Evolutionary conservation across 2,329 filamentous ascomycete species (phyloP).

Genomic region (Aspergillus felis): DNA sequence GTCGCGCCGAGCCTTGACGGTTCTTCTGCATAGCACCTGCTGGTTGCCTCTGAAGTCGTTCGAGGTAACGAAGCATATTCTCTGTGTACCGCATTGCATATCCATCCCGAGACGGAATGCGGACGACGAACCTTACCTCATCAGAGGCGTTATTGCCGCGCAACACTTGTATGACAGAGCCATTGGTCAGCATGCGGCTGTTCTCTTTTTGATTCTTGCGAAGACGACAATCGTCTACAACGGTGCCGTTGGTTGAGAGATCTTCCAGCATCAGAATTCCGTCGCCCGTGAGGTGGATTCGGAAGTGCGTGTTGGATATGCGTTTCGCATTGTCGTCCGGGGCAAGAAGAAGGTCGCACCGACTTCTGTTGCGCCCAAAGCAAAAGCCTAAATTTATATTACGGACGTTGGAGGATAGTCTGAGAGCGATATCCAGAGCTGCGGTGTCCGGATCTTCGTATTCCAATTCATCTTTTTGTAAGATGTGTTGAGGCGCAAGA

Average conservation of each 20-base stretch:
- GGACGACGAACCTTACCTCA: slow-evolving; percentile 78
- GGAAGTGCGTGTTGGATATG: slow-evolving; percentile 93
- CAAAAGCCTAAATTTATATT: slow-evolving; percentile 69
- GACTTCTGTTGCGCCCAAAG: slow-evolving; percentile 71
- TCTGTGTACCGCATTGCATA: slow-evolving; percentile 62
- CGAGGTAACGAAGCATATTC: slow-evolving; percentile 68
- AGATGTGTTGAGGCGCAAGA: slow-evolving; percentile 56
- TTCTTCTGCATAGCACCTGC: slow-evolving; percentile 19
- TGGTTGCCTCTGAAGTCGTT: slow-evolving; percentile 26
- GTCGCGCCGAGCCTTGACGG: slow-evolving; percentile 21
- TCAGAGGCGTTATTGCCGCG: slow-evolving; percentile 47
- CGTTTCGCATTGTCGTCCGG: slow-evolving; percentile 66
- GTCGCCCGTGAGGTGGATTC: slow-evolving; percentile 83
- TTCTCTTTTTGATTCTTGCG: slow-evolving; percentile 48
- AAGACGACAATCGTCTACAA: slow-evolving; percentile 72
- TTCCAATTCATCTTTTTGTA: slow-evolving; percentile 48
- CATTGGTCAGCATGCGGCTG: slow-evolving; percentile 65
- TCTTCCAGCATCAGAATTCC: slow-evolving; percentile 90
- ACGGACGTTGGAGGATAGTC: slow-evolving; percentile 70
- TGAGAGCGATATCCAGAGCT: slow-evolving; percentile 66
- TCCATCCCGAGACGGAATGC: slow-evolving; percentile 73
- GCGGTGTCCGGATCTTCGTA: slow-evolving; percentile 34
- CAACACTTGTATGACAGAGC: slow-evolving; percentile 68
- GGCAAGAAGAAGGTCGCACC: slow-evolving; percentile 69
- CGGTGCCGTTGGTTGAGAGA: slow-evolving; percentile 90